Base-by-base conservation (phyloP, 139 green algal species). In the Pleodorina starrii region DNA sequence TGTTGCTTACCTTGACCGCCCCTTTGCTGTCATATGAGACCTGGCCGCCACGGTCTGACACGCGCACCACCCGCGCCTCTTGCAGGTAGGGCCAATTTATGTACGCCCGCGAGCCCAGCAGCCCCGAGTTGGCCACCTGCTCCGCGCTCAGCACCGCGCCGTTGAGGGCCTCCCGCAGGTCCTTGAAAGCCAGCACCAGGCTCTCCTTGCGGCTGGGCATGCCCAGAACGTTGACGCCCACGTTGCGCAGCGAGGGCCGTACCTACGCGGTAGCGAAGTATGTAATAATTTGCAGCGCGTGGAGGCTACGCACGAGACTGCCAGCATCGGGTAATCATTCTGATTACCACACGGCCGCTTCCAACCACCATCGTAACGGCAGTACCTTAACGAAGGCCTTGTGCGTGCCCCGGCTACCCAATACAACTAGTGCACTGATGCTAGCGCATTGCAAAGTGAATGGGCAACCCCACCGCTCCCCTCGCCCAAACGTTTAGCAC, bases 11-110 rank as follows among this genome's bases (percentile, higher is more conserved):
- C 84, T 89, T 72, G 10, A 82, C 0, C 0, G 36, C 48, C 9
- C 84, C 84, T 48, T 89, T 82, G 69, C 23, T 83, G 84, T 82
- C 84, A 35, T 74, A 82, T 0, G 25, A 74, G 16, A 36, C 48
- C 76, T 82, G 43, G 21, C 72, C 85, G 27, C 1, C 66, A 9
- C 44, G 80, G 68, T 95, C 92, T 25, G 76, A 90, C 40, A 94
- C 92, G 0, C 86, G 87, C 51, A 91, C 84, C 35, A 97, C 92
- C 36, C 93, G 77, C 27, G 93, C 93, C 79, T 96, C 95, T 90
- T 93, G 94, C 79, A 99, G 92, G 91, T 98, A 98, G 0, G 97
- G 97, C 96, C 96, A 99, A 82, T 96, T 94, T 48, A 99, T 92
- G 91, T 97, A 98, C 82, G 94, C 96, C 36, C 96, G 91, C 71